Evolutionary conservation across 2,329 filamentous ascomycete genomes (phyloP).

Genomic region (Colletotrichum orbiculare): DNA sequence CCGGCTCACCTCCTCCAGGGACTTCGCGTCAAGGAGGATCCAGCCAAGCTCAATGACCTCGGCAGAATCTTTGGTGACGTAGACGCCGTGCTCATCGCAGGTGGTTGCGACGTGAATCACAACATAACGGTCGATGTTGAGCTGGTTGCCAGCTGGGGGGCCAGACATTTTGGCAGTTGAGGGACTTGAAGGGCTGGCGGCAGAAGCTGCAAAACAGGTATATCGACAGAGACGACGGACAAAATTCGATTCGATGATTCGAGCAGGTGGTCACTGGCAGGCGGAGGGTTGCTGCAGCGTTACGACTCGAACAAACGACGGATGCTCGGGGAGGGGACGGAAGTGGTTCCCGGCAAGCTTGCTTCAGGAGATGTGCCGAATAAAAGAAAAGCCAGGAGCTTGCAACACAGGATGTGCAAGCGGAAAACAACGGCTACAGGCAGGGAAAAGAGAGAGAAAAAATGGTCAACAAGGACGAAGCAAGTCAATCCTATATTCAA

Average conservation of each 20-base stretch:
- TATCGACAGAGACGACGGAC: constrained; percentile 23
- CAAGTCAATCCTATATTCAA: constrained; percentile 28
- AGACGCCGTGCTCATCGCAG: constrained; percentile 98
- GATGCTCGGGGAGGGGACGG: constrained; percentile 36
- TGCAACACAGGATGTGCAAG: constrained; percentile 29
- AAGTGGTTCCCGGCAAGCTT: constrained; percentile 37
- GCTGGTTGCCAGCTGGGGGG: constrained; percentile 63
- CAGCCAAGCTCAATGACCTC: constrained; percentile 99
- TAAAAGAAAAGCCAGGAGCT: constrained; percentile 30
- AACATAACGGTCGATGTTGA: constrained; percentile 93
- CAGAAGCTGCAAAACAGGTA: constrained; percentile 33
- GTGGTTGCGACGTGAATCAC: constrained; percentile 99
- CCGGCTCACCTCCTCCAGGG: constrained; percentile 84
- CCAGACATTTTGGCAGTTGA: constrained; percentile 51
- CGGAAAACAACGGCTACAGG: constrained; percentile 31
- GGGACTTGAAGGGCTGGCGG: constrained; percentile 35
- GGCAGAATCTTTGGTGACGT: constrained; percentile 98
- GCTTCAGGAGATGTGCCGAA: constrained; percentile 37
- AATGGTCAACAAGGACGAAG: constrained; percentile 31
- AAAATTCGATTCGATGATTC: constrained; percentile 24
- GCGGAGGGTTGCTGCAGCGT: constrained; percentile 27
- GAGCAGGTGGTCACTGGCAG: constrained; percentile 22
- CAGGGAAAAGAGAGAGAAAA: constrained; percentile 23
- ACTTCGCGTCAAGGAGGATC: constrained; percentile 94
- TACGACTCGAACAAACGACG: constrained; percentile 37